These are phyloP conservation scores for Chloris gayana DNA, from an alignment of 176 grass and related monocot species.

Conservation along the genomic window DNA sequence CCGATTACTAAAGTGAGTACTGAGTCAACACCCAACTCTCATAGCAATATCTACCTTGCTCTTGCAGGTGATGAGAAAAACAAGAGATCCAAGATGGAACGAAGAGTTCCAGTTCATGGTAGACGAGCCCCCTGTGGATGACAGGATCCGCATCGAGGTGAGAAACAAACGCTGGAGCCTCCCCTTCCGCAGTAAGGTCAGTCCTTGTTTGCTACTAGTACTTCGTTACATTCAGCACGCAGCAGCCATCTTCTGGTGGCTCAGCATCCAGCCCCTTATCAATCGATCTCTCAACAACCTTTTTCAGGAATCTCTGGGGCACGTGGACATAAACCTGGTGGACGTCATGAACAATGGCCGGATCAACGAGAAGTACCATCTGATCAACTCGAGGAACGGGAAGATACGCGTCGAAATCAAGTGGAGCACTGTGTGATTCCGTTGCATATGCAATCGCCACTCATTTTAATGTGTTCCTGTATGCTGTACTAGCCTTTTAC, in stretches of 20 bases:
- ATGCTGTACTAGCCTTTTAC: not conserved
- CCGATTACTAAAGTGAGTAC: not conserved
- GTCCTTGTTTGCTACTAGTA: not conserved
- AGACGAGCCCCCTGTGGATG: slow-evolving; percentile 64
- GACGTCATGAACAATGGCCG: slow-evolving; percentile 88
- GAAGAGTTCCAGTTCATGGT: slow-evolving; percentile 89
- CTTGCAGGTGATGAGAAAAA: slow-evolving; percentile 73
- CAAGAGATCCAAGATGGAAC: slow-evolving; percentile 89
- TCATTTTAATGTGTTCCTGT: not conserved
- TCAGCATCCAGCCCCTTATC: not conserved
- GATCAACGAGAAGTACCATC: slow-evolving; percentile 83
- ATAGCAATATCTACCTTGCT: slow-evolving; percentile 8
- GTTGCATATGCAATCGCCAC: not conserved
- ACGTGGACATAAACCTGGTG: slow-evolving; percentile 69
- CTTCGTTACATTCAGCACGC: not conserved
- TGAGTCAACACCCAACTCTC: not conserved
- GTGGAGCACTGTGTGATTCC: slow-evolving; percentile 66
- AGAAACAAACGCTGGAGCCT: slow-evolving; percentile 49
- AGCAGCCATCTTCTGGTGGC: not conserved
- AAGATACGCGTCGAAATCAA: slow-evolving; percentile 67
- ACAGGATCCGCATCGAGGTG: slow-evolving; percentile 72
- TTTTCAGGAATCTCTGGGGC: slow-evolving; percentile 80
- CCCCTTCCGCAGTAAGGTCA: slow-evolving; percentile 56
- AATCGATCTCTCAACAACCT: not conserved
- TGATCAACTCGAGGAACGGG: slow-evolving; percentile 90